Percentiles rank a stretch among this genome's conserved stretches.
These are phyloP conservation scores for Aspergillus saccharolyticus DNA, from an alignment of 495 filamentous ascomycete genomes.

Conservation along the genomic window DNA sequence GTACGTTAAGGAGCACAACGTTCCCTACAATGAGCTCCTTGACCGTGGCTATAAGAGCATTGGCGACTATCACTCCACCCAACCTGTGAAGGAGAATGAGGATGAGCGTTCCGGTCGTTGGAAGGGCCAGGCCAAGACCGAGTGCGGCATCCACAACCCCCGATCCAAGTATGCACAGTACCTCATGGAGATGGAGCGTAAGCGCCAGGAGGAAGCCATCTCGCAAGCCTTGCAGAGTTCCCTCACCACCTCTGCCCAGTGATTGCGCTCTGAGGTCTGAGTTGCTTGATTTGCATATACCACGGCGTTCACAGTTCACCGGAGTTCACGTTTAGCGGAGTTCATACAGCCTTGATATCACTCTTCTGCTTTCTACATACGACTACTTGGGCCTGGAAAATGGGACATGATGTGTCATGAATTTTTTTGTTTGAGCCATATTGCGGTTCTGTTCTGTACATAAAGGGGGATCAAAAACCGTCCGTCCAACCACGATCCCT, in stretches of 20 bases:
- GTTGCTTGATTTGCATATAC: slow-evolving; percentile 16
- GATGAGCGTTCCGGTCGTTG: slow-evolving; percentile 96
- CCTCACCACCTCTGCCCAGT: slow-evolving; percentile 29
- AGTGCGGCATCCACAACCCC: slow-evolving; percentile 98
- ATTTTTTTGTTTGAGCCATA: slow-evolving; percentile 4
- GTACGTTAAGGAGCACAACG: slow-evolving; percentile 78
- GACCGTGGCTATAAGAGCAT: slow-evolving; percentile 94
- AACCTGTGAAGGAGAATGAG: slow-evolving; percentile 82
- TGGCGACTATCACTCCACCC: slow-evolving; percentile 96
- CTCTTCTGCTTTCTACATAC: slow-evolving; percentile 10
- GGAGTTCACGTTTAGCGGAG: slow-evolving; percentile 18
- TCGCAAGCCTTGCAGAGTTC: slow-evolving; percentile 40
- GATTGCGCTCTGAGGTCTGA: slow-evolving; percentile 11
- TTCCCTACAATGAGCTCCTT: slow-evolving; percentile 90
- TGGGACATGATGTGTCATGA: slow-evolving; percentile 17
- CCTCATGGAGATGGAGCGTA: slow-evolving; percentile 65
- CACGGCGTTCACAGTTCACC: slow-evolving; percentile 17
- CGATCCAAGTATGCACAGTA: slow-evolving; percentile 86
- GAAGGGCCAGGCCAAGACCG: slow-evolving; percentile 92
- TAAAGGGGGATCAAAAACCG: slow-evolving; percentile 8
- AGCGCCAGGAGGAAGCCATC: slow-evolving; percentile 61
- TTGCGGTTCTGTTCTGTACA: slow-evolving; percentile 7
- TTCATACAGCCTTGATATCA: slow-evolving; percentile 16
- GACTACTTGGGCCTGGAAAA: slow-evolving; percentile 9
- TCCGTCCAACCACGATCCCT: slow-evolving; percentile 6